Base-by-base conservation (phyloP, 139 green algal genomes). In the Spirogloea muscicola region DNA sequence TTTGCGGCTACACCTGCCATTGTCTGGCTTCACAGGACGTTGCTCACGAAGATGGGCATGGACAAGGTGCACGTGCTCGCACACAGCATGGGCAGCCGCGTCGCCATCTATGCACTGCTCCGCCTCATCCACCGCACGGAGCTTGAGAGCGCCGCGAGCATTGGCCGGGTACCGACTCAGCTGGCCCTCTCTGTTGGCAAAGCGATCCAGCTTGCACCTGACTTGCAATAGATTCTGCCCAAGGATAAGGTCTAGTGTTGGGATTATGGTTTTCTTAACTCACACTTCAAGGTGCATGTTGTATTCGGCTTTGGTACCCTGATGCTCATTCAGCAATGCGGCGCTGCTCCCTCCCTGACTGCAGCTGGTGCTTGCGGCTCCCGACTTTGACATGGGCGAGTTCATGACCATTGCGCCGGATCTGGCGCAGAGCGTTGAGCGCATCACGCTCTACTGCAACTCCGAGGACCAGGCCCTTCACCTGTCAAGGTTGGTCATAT, bases 361-460 rank as follows among this genome's bases (percentile, higher is more conserved):
- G 59, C 59, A 68, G 59, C 42, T 72, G 13, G 63, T 72, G 48
- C 49, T 72, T 38, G 63, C 63, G 4, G 63, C 63, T 16, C 63
- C 63, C 25, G 63, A 72, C 49, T 72, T 72, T 72, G 63, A 72
- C 63, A 62, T 63, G 39, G 63, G 63, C 6, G 63, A 72, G 39
- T 72, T 72, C 49, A 13, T 25, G 63, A 33, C 4, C 3, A 62
- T 72, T 33, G 48, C 27, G 27, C 39, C 63, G 6, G 63, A 62
- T 7, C 25, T 72, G 6, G 63, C 63, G 27, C 27, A 21, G 37
- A 38, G 7, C 34, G 36, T 27, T 25, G 63, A 72, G 33, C 37
- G 39, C 7, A 72, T 72, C 5, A 72, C 63, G 37, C 37, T 72
- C 63, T 72, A 72, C 49, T 72, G 63, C 63, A 36, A 38, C 33